phyloP scores from a whole-genome alignment of 768 basidiomycete species.

The Boletus rufocinnamomeus region DNA sequence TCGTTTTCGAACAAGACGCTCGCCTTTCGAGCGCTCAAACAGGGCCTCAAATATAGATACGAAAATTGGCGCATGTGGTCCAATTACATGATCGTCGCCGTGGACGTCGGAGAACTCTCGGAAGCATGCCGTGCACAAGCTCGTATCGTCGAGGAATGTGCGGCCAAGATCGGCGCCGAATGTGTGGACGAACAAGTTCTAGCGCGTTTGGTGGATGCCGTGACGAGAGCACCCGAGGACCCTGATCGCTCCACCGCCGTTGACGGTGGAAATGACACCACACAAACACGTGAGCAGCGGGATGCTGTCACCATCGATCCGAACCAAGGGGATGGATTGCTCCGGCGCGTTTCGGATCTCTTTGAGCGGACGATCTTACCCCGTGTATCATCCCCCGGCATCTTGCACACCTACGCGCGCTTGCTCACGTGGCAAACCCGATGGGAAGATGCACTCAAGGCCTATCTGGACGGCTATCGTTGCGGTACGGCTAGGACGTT shows the following conservation, averaged over 20 bases:
- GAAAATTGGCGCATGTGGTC: slow-evolving; percentile 98
- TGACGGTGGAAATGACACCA: slow-evolving; percentile 20
- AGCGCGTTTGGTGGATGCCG: slow-evolving; percentile 86
- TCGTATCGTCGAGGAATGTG: slow-evolving; percentile 68
- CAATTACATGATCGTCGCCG: slow-evolving; percentile 92
- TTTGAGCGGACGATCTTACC: slow-evolving; percentile 82
- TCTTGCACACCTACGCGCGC: slow-evolving; percentile 85
- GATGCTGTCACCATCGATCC: slow-evolving; percentile 40
- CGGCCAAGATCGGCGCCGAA: slow-evolving; percentile 46
- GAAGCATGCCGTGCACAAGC: slow-evolving; percentile 85
- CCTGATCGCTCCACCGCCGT: slow-evolving; percentile 26
- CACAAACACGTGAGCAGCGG: background rate
- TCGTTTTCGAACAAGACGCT: slow-evolving; percentile 78
- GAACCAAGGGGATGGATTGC: slow-evolving; percentile 69
- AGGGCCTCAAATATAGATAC: slow-evolving; percentile 81
- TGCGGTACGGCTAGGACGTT: slow-evolving; percentile 59
- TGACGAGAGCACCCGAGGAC: slow-evolving; percentile 55
- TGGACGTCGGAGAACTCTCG: slow-evolving; percentile 90
- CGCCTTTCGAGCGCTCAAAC: slow-evolving; percentile 90
- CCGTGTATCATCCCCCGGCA: slow-evolving; percentile 71
- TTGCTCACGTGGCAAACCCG: slow-evolving; percentile 69
- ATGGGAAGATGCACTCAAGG: slow-evolving; percentile 79
- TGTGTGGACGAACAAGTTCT: slow-evolving; percentile 86
- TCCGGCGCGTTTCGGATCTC: slow-evolving; percentile 66
- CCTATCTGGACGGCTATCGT: slow-evolving; percentile 85